Evolutionary conservation across 345 rosid species (phyloP).

Genomic region (Barbarea vulgaris): DNA sequence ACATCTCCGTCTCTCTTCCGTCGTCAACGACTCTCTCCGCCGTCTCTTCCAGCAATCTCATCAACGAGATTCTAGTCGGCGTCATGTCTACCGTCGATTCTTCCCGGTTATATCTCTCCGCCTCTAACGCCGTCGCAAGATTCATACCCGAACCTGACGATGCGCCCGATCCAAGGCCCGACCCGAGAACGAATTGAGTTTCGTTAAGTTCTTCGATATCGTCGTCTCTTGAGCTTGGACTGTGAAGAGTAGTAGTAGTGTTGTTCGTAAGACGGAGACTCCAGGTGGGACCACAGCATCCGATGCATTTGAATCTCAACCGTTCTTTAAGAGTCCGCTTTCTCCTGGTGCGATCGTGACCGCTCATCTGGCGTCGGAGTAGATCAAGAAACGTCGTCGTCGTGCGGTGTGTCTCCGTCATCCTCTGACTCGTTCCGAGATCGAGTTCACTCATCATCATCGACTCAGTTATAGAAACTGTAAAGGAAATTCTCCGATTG

Average conservation of each 20-base stretch:
- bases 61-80: slow-evolving; percentile 69
- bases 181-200: not conserved
- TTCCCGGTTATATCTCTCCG: slow-evolving; percentile 64
- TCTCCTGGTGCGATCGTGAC: slow-evolving; percentile 46
- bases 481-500: not conserved
- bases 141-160: slow-evolving; percentile 55
- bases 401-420: slow-evolving; percentile 36
- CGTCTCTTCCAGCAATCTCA: slow-evolving; percentile 76
- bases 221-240: slow-evolving; percentile 43
- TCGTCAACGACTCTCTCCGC: slow-evolving; percentile 45
- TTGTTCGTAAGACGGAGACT: slow-evolving; percentile 47
- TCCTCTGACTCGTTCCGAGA: slow-evolving; percentile 51
- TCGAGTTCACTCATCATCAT: slow-evolving; percentile 64
- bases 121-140: slow-evolving; percentile 88
- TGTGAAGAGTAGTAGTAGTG: slow-evolving; percentile 17
- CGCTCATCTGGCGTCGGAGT: slow-evolving; percentile 61
- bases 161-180: slow-evolving; percentile 29
- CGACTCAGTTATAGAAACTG: not conserved
- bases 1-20: slow-evolving; percentile 24
- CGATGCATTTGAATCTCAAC: slow-evolving; percentile 61
- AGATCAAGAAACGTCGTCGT: slow-evolving; percentile 59
- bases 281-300: slow-evolving; percentile 76
- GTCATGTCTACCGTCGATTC: slow-evolving; percentile 35
- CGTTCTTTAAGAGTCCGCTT: slow-evolving; percentile 63
- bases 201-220: slow-evolving; percentile 26